Base-by-base conservation (phyloP, 495 filamentous ascomycete species). In the Pseudoneurospora amorphoporcata region DNA sequence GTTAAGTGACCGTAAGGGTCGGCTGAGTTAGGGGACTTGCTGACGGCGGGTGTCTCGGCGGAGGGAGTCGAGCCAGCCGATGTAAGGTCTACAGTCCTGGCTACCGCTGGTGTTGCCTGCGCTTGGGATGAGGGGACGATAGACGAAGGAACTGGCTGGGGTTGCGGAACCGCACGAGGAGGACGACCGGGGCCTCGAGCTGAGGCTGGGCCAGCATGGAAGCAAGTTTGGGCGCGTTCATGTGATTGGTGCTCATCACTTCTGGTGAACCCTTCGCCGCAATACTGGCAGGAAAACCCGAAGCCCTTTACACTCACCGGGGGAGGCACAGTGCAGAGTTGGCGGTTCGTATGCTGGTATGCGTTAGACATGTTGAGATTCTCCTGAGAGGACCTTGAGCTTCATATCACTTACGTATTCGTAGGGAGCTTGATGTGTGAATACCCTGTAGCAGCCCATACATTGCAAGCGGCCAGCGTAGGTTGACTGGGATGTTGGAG, bases 1-100 rank as follows among this genome's bases (percentile, higher is more conserved):
- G 73, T 77, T 3, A 86, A 72, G 68, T 85, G 83, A 3, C 69
- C 77, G 43, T 86, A 86, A 0, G 84, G 82, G 69, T 84, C 81
- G 6, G 72, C 38, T 3, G 73, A 71, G 23, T 72, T 78, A 4
- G 77, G 75, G 3, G 53, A 35, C 29, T 65, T 65, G 1, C 76
- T 75, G 2, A 12, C 72, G 6, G 71, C 47, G 16, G 74, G 58
- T 32, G 65, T 69, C 29, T 45, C 43, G 7, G 70, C 61, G n/a
- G 72, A 35, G 19, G 69, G 69, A 23, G 39, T 35, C 40, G 69
- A 35, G 39, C 39, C 69, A 14, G 69, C 42, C 19, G 69, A 35
- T 6, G 41, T 45, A 17, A 35, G 41, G 12, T 37, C 43, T 14
- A 71, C n/a, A 3, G 37, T 69, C 37, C 38, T 17, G 29, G 53